These are phyloP conservation scores for Peziza echinospora DNA, from an alignment of 495 filamentous ascomycete genomes.

Conservation along the genomic window DNA sequence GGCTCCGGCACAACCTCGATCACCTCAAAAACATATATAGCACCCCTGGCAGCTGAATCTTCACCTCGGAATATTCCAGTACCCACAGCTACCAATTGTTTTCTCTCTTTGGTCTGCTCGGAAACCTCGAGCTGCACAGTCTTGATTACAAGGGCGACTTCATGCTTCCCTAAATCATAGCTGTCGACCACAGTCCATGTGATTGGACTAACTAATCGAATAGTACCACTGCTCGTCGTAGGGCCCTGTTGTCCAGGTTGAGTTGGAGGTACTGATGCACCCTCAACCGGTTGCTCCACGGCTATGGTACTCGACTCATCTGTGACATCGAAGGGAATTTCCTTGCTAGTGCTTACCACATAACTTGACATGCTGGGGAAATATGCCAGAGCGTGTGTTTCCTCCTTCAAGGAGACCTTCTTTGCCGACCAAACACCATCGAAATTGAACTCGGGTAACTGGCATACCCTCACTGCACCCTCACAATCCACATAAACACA, in stretches of 20 bases:
- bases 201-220: constrained; percentile 53
- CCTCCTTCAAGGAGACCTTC: constrained; percentile 45
- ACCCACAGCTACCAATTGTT: constrained; percentile 60
- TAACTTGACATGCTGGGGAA: constrained; percentile 54
- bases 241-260: constrained; percentile 35
- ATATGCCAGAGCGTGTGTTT: constrained; percentile 52
- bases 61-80: constrained; percentile 69
- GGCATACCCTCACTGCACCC: constrained; percentile 41
- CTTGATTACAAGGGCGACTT: constrained; percentile 59
- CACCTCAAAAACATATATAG: constrained; percentile 77
- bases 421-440: constrained; percentile 48
- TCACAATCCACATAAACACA: constrained; percentile 59
- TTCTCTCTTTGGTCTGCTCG: constrained; percentile 68
- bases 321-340: constrained; percentile 53
- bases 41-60: constrained; percentile 65
- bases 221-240: constrained; percentile 36
- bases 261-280: neutral
- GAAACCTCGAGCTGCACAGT: constrained; percentile 72
- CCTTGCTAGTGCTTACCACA: constrained; percentile 45
- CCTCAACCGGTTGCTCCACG: neutral
- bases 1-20: constrained; percentile 81
- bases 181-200: constrained; percentile 60
- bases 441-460: constrained; percentile 45
- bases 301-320: constrained; percentile 45
- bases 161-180: constrained; percentile 45